phyloP scores from a whole-genome alignment of 2,329 filamentous ascomycete species.

The Hymenoscyphus linearis region DNA sequence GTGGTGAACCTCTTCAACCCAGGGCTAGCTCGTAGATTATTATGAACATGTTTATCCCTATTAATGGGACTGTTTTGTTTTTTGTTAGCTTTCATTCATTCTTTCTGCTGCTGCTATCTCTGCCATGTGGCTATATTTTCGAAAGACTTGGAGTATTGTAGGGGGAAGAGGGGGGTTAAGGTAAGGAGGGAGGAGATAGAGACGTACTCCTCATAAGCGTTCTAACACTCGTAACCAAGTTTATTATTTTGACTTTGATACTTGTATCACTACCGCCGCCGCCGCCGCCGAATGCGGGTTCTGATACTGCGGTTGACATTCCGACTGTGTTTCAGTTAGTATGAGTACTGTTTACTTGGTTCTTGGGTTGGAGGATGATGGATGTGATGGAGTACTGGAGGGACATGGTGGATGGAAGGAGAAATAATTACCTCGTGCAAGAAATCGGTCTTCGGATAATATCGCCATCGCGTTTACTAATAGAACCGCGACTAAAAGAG shows the following conservation, averaged over 20 bases:
- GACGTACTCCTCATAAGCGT: constrained; percentile 90
- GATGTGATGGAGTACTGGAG: not conserved
- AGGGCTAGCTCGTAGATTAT: constrained; percentile 78
- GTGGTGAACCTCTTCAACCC: constrained; percentile 44
- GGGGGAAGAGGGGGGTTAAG: not conserved
- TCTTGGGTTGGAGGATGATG: not conserved
- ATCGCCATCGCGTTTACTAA: constrained; percentile 91
- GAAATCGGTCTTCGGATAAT: constrained; percentile 91
- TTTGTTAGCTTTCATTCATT: not conserved
- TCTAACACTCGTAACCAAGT: constrained; percentile 83
- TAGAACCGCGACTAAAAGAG: constrained; percentile 64
- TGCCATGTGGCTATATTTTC: too few relatives aligned
- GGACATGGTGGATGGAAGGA: not conserved
- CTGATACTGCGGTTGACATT: constrained; percentile 62
- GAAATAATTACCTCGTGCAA: constrained; percentile 60
- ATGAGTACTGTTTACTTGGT: not conserved
- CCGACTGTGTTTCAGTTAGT: constrained; percentile 57
- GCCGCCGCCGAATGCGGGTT: constrained; percentile 70
- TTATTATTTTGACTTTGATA: constrained; percentile 80
- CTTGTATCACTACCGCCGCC: constrained; percentile 61
- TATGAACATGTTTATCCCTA: constrained; percentile 75
- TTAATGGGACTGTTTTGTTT: constrained; percentile 64
- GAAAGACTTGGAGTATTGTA: too few relatives aligned
- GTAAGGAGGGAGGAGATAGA: not conserved
- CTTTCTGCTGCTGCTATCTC: not conserved